Evolutionary conservation across 169 alveolate genomes (phyloP), one percentile per base, ranked within the genome.

Genomic region (Theileria luwenshuni): DNA sequence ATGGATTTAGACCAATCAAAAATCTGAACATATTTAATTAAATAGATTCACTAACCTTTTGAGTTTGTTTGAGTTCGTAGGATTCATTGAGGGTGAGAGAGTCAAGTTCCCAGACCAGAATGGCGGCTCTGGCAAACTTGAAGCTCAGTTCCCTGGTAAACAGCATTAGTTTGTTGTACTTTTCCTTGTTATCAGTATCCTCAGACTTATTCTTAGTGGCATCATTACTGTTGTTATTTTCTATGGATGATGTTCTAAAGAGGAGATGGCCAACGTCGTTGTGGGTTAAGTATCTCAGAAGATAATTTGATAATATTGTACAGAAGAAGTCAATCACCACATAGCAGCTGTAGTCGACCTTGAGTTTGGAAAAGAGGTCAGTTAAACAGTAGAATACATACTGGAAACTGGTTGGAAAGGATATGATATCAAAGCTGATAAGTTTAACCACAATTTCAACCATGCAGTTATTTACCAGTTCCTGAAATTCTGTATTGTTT

Each of bases 31-130:
- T 25, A 33, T 49, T 41, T 33, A 10, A 48, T 62, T 23, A 33
- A 23, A 33, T 30, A 28, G 32, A 54, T 43, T 25, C 33, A 43
- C 27, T 38, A 38, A 56, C 65, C 65, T 56, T 56, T 21, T 56
- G 38, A 21, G 65, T 27, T 21, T 56, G 65, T 43, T 21, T 6
- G 32, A 56, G 65, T 21, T 56, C 65, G 15, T 56, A 15, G 38
- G 65, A 77, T 62, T 45, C 65, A 27, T 12, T 72, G 33, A 19
- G 80, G 62, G 71, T 67, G 64, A 27, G 83, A 51, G 65, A 77
- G 38, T 68, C 83, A 10, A 75, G 76, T 6, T 79, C 87, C 87
- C 87, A 79, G 33, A 74, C 54, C 41, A 75, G 73, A 25, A 79
- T 79, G 27, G 83, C 87, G 38, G 73, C 43, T 48, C 87, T 74